Evolutionary conservation across 1,284 basidiomycete species (phyloP), one percentile per base, ranked within the genome.

Genomic region (Ustilago crameri): DNA sequence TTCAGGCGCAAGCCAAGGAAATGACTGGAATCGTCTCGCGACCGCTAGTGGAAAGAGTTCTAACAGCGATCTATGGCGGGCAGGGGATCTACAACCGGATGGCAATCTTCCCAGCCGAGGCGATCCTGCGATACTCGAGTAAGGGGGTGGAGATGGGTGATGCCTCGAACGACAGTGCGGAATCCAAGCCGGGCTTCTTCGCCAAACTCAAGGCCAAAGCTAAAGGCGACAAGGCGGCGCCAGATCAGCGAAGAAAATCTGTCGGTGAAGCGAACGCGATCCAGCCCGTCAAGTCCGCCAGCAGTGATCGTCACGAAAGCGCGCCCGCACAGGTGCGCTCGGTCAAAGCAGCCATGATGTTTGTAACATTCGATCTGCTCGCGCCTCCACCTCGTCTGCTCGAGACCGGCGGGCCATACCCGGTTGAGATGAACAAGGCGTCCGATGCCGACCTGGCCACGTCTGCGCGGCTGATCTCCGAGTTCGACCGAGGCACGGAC

Each of bases 341-440:
- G 23, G 57, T 73, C 43, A 52, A 64, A 15, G 26, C 53, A 12
- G n/a, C 45, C 15, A 68, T 73, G 70, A 46, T 60, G 3, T 73
- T 55, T 51, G 64, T 60, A 0, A 73, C 65, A n/a, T 41, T 73
- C 40, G 70, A 73, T 24, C 43, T 67, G 27, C 65, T 73, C 15
- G 56, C 65, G 1, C 70, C 70, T 22, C 70, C 65, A 1, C 47
- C 60, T 3, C 56, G 70, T 7, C 47, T 73, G 23, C 27, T 65
- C 14, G 65, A 73, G 27, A 55, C 63, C 0, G 49, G 56, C 8
- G 69, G 69, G 1, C 70, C 65, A 0, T 73, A 68, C n/a, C 70
- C 70, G 3, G 27, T 54, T 27, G 70, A 73, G 47, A 65, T 68
- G 65, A 73, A 73, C 60, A 66, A 65, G 18, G 56, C 54, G 0